Evolutionary conservation across 352 stramenopile species (phyloP), one percentile per base, ranked within the genome.

Genomic region (Thraustotheca clavata): DNA sequence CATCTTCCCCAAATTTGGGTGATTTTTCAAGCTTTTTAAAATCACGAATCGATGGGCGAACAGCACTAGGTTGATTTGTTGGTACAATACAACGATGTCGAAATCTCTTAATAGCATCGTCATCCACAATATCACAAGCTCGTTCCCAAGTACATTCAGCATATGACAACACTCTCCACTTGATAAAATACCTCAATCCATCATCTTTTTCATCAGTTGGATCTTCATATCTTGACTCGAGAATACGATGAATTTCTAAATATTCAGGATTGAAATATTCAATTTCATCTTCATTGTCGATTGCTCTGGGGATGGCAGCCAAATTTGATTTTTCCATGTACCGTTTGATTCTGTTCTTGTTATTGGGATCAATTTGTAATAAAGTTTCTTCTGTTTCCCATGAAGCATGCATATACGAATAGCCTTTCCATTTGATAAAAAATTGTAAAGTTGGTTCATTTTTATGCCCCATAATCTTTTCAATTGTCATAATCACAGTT

Each of bases 211-310:
- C 55, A 24, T 70, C 48, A 9, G 31, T 35, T n/a, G 34, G 20
- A 14, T 61, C 7, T n/a, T 95, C 85, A 38, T 83, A 72, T 26
- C 83, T 80, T 36, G 92, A 76, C 4, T 86, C 79, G 62, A 96
- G 75, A 36, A 96, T 82, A 2, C 88, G 85, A 40, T 96, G 85
- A 46, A 96, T 89, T 71, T 96, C 87, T 7, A 92, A 62, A 65
- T 94, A 96, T 49, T 96, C 88, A 0, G 88, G 87, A 67, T 96
- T 95, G 65, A 95, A 96, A 55, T 91, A 94, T 67, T 95, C 84
- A 16, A 85, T 62, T 34, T 95, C 83, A 43, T 73, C 69, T 24
- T 70, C 70, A 8, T 67, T 69, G 31, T 46, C 29, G 36, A 52
- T 0, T 24, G 27, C 57, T n/a, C 57, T 40, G 1, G 57, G 57